Conservation (phyloP, 768 basidiomycete genomes). For the Suillus weaverae region DNA sequence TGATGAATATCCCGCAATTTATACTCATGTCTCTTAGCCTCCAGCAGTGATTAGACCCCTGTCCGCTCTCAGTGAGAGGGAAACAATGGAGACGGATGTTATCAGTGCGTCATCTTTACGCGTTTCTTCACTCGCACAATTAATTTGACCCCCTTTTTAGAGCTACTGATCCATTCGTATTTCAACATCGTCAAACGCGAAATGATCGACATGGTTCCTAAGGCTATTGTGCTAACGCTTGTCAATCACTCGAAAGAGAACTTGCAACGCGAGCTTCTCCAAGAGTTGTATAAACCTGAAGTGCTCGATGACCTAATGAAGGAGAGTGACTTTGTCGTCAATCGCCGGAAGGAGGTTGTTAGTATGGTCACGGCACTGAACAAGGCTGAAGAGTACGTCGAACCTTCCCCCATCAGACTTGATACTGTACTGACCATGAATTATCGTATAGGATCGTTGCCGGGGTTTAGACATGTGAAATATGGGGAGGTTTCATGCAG, state of each 20-base stretch:
- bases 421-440: conserved; percentile 15
- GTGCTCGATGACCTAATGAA: conserved; percentile 94
- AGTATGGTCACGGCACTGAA: conserved; percentile 93
- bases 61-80: conserved; percentile 86
- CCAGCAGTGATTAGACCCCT: conserved; percentile 88
- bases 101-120: conserved; percentile 73
- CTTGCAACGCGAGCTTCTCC: conserved; percentile 89
- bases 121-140: background rate
- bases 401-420: conserved; percentile 6
- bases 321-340: conserved; percentile 89
- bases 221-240: conserved; percentile 88
- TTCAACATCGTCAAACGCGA: conserved; percentile 99
- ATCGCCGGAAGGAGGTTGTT: conserved; percentile 90
- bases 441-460: conserved; percentile 53
- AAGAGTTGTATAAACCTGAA: conserved; percentile 96
- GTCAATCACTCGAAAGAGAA: conserved; percentile 94
- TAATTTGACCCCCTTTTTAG: conserved; percentile 39
- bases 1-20: background rate
- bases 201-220: conserved; percentile 99
- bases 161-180: conserved; percentile 94
- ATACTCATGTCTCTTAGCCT: conserved; percentile 46
- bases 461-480: conserved; percentile 44
- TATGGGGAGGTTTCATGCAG: background rate
- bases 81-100: conserved; percentile 98
- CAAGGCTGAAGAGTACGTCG: conserved; percentile 85